phyloP scores from a whole-genome alignment of 129 eudicot species.

The Flaveria sonorensis region DNA sequence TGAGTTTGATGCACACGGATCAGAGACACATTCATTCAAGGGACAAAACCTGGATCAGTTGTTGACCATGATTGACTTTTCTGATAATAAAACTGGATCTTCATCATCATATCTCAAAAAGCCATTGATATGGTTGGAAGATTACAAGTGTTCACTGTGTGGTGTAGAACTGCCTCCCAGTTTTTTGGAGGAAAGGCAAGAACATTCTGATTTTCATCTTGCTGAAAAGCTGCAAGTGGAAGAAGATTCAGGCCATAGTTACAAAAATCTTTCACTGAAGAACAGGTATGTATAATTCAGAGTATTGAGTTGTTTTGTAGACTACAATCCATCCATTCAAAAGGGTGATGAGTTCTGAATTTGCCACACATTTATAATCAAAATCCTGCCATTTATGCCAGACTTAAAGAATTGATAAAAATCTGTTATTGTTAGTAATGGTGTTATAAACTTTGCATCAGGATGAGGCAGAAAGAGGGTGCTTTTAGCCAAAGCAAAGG shows the following conservation, averaged over 20 bases:
- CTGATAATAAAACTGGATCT: constrained; percentile 44
- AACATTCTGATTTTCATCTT: constrained; percentile 88
- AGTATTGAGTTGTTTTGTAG: neutral
- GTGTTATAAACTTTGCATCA: constrained; percentile 27
- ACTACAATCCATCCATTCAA: neutral
- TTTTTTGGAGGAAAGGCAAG: constrained; percentile 88
- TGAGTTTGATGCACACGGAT: constrained; percentile 28
- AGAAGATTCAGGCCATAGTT: constrained; percentile 52
- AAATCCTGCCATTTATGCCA: neutral
- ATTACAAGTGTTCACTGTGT: constrained; percentile 79
- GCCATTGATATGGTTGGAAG: constrained; percentile 66
- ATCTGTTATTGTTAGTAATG: neutral
- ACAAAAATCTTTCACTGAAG: constrained; percentile 29
- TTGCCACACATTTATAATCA: neutral
- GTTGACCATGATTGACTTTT: constrained; percentile 11
- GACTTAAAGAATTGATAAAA: neutral
- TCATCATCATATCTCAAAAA: constrained; percentile 46
- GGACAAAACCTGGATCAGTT: constrained; percentile 28
- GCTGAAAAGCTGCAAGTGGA: constrained; percentile 83
- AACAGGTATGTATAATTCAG: constrained; percentile 44
- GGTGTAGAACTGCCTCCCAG: constrained; percentile 83
- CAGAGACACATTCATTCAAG: constrained; percentile 11
- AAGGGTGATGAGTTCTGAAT: neutral
- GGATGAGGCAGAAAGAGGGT: constrained; percentile 51
- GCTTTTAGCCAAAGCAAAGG: constrained; percentile 41